Conservation (phyloP, 1,139 yeast species). For the Geotrichum siamense region DNA sequence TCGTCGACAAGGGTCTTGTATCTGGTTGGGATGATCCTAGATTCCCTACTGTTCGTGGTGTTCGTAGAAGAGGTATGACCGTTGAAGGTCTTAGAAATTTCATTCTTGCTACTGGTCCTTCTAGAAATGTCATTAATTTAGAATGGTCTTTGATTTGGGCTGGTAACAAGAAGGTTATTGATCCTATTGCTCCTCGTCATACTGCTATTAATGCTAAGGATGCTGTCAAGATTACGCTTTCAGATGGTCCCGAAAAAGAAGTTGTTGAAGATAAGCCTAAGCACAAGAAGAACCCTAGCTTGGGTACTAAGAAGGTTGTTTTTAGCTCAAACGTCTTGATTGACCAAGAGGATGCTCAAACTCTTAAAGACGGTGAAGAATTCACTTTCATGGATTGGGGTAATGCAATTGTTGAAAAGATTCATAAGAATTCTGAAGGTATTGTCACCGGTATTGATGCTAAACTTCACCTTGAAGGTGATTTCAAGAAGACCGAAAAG, state of each 20-base stretch:
- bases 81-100: slow-evolving; percentile 93
- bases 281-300: slow-evolving; percentile 92
- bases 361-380: slow-evolving; percentile 67
- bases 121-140: slow-evolving; percentile 87
- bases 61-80: slow-evolving; percentile 98
- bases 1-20: slow-evolving; percentile 83
- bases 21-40: slow-evolving; percentile 97
- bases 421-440: slow-evolving; percentile 50
- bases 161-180: slow-evolving; percentile 89
- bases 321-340: slow-evolving; percentile 58
- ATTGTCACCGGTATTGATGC: slow-evolving; percentile 62
- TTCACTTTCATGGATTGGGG: slow-evolving; percentile 99
- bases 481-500: slow-evolving; percentile 93
- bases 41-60: slow-evolving; percentile 98
- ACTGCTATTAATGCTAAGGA: slow-evolving; percentile 62
- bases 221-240: slow-evolving; percentile 49
- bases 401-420: slow-evolving; percentile 73
- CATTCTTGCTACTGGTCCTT: slow-evolving; percentile 92
- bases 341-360: slow-evolving; percentile 85
- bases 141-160: slow-evolving; percentile 99
- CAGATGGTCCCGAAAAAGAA: slow-evolving; percentile 54
- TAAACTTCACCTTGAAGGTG: slow-evolving; percentile 87
- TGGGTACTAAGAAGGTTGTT: slow-evolving; percentile 77
- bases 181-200: slow-evolving; percentile 93
- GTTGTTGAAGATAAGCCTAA: slow-evolving; percentile 70